Conservation (phyloP, 106 monocot genomes). For the Dendrobium catenatum region DNA sequence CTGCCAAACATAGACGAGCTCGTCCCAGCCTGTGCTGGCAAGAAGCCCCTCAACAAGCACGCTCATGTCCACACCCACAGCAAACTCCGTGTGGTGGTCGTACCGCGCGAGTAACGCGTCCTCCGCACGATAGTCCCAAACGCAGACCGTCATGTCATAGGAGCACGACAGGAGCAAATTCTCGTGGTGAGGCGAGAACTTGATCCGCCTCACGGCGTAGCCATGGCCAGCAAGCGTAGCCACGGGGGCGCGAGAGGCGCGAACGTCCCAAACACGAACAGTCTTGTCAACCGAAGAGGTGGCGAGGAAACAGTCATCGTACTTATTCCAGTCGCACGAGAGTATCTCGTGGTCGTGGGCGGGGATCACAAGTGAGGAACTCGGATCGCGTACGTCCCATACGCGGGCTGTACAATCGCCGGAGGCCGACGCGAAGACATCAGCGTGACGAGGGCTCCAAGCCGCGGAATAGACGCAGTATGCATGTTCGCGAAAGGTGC, state of each 20-base stretch:
- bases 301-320: slow-evolving; percentile 73
- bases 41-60: slow-evolving; percentile 92
- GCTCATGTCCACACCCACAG: slow-evolving; percentile 77
- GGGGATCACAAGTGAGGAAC: slow-evolving; percentile 58
- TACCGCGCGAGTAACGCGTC: slow-evolving; percentile 55
- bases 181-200: slow-evolving; percentile 81
- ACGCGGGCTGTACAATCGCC: slow-evolving; percentile 79
- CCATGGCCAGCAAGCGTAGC: slow-evolving; percentile 71
- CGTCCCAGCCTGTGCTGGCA: slow-evolving; percentile 92
- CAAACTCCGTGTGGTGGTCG: slow-evolving; percentile 89
- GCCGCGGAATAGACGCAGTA: slow-evolving; percentile 85
- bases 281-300: slow-evolving; percentile 85
- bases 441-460: slow-evolving; percentile 84
- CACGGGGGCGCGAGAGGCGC: slow-evolving; percentile 47
- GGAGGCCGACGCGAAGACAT: slow-evolving; percentile 89
- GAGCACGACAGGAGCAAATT: slow-evolving; percentile 65
- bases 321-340: slow-evolving; percentile 93
- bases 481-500: slow-evolving; percentile 86
- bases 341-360: slow-evolving; percentile 92
- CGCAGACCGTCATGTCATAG: slow-evolving; percentile 85
- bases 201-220: slow-evolving; percentile 68
- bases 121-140: slow-evolving; percentile 80
- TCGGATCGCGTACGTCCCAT: slow-evolving; percentile 87
- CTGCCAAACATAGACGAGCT: slow-evolving; percentile 89
- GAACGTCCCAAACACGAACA: slow-evolving; percentile 81